Percentiles rank a stretch among this genome's conserved stretches.
These are phyloP conservation scores for Aspergillus caelatus DNA, from an alignment of 2,329 filamentous ascomycete species.

Conservation along the genomic window DNA sequence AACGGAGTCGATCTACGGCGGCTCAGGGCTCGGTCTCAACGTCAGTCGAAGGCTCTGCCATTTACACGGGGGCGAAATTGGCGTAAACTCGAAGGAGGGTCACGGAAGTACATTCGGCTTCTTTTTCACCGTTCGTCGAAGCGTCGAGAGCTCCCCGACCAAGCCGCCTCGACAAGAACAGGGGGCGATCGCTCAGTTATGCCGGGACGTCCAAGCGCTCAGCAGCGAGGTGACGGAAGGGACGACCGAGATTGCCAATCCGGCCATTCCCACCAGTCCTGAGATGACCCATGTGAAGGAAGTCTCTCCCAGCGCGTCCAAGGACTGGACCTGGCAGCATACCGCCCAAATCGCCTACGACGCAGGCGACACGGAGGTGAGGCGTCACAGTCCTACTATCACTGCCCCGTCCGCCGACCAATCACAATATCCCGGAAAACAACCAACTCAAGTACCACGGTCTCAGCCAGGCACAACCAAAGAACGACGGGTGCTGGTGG, in stretches of 20 bases:
- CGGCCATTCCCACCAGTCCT: constrained; percentile 20
- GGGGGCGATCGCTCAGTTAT: constrained; percentile 21
- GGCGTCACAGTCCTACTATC: not conserved
- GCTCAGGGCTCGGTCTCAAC: constrained; percentile 76
- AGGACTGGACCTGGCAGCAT: constrained; percentile 12
- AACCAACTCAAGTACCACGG: not conserved
- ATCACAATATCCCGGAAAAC: not conserved
- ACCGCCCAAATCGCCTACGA: constrained; percentile 15
- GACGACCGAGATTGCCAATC: constrained; percentile 13
- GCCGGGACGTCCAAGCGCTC: constrained; percentile 21
- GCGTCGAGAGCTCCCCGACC: constrained; percentile 4
- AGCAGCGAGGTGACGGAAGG: constrained; percentile 22
- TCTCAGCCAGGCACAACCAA: not conserved
- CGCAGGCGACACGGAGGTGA: not conserved
- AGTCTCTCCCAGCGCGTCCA: constrained; percentile 3
- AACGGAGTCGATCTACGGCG: constrained; percentile 78
- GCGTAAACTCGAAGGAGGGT: constrained; percentile 62
- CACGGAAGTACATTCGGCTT: constrained; percentile 62
- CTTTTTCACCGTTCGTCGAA: constrained; percentile 53
- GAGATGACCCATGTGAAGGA: constrained; percentile 16
- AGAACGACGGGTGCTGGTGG: constrained; percentile 37
- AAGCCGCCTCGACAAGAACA: not conserved
- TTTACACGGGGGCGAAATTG: constrained; percentile 78
- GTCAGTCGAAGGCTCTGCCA: constrained; percentile 80
- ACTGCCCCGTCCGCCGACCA: not conserved